phyloP scores from a whole-genome alignment of 805 yeast genomes.

The Zygotorulaspora florentina region DNA sequence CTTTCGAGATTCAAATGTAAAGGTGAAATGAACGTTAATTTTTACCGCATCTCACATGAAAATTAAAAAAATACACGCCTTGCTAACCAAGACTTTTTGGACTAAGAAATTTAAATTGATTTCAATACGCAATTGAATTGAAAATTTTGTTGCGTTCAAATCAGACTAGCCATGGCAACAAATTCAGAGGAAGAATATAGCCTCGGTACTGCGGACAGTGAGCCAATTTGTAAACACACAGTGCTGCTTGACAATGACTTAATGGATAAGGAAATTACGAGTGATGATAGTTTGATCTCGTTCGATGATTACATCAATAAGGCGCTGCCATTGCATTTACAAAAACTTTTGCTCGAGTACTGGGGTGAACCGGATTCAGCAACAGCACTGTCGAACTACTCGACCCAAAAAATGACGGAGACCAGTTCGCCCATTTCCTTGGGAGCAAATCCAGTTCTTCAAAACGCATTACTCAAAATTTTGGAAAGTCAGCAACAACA shows the following conservation, averaged over 20 bases:
- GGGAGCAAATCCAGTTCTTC: background rate
- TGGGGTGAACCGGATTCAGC: conserved; percentile 7
- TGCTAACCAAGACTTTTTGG: too few relatives aligned
- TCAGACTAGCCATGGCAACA: background rate
- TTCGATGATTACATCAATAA: conserved; percentile 38
- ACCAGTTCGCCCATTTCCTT: background rate
- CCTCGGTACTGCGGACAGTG: background rate
- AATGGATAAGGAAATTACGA: background rate
- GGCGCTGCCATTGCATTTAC: conserved; percentile 36
- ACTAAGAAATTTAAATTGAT: too few relatives aligned
- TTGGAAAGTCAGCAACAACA: conserved; percentile 8
- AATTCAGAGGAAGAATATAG: background rate
- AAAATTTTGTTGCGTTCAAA: background rate
- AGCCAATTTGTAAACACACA: background rate
- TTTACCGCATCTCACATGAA: background rate
- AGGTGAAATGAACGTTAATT: background rate
- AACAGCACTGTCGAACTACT: too few relatives aligned
- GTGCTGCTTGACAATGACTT: background rate
- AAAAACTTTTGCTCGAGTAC: conserved; percentile 30
- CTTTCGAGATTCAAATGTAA: background rate
- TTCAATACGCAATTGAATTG: background rate
- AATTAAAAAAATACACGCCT: too few relatives aligned
- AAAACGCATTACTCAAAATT: background rate
- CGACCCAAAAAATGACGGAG: background rate
- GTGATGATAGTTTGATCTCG: conserved; percentile 29